Evolutionary conservation across 306 rosid species (phyloP), one percentile per base, ranked within the genome.

Genomic region (Fragaria iinumae): DNA sequence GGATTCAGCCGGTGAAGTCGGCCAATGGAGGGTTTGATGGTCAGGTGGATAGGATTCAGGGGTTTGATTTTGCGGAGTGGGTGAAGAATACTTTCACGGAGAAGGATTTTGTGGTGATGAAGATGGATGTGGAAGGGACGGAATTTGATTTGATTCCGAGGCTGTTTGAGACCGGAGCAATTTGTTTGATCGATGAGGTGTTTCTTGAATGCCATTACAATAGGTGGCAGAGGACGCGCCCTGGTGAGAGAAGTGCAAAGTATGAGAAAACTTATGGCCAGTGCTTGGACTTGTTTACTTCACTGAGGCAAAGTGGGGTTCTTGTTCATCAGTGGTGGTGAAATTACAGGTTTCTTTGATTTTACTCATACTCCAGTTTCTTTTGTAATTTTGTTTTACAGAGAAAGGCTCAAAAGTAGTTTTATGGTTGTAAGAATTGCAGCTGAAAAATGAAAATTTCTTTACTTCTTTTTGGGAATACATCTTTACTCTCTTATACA

Each of bases 301-400:
- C 97, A 68, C 92, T 95, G 1, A 86, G 99, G 84, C 88, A 85
- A 87, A 89, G 93, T 75, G 99, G 99, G 34, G 87, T 95, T 86
- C 96, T 92, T 79, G 99, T 95, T 83, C 99, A 95, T 73, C 99
- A 95, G 71, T 95, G 99, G 99, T 95, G 90, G 90, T 96, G 80
- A 88, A 14, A 45, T 59, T 60, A 20, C 78, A 74, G 59, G 44
- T 62, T 77, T 69, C 45, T 81, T 76, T 80, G 55, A 32, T 65
- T 56, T 34, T 50, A 11, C 32, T 47, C 81, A 32, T 69, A 25
- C 29, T 71, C 13, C 56, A 75, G 25, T 67, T 29, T 18, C 32
- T 41, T 27, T 73, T 60, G 83, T 75, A 77, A 83, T 74, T 77
- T 63, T 81, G 74, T 53, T 41, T 53, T 32, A n/a, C 45, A 66